Base-by-base conservation (phyloP, 1,284 basidiomycete species). In the Bondarzewia mesenterica region DNA sequence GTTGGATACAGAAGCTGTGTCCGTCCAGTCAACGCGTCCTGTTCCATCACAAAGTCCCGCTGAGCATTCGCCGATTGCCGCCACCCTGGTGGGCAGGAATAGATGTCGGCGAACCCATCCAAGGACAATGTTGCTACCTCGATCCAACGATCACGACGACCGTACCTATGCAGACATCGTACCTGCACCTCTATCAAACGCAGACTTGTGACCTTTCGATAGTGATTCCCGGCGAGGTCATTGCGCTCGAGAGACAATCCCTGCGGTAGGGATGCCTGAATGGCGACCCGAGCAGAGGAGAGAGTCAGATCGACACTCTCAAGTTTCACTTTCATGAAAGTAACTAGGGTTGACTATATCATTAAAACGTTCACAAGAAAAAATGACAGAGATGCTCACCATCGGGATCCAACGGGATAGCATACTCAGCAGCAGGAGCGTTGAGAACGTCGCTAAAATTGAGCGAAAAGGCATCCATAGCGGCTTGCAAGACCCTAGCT, bases 401-500 rank as follows among this genome's bases (percentile, higher is more conserved):
- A 67, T 96, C 93, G 12, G 88, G 86, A 56, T 85, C 83, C 2
- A 74, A 54, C 26, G 76, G 71, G 3, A 82, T 68, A 23, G 75
- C 63, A 58, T 85, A 89, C 36, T 85, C 80, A 2, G 71, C 62
- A 0, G 90, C 82, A 15, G 93, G 92, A 2, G 89, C 80, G 60
- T 96, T 95, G 46, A 85, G 70, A 7, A 74, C 60, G 60, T 96
- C 93, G 0, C 70, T 63, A 58, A 82, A 93, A 56, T 87, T 89
- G 55, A 82, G 63, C 2, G 71, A 70, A 53, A 94, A 85, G 0
- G 81, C 73, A 22, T 73, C 70, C 6, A 72, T 66, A 21, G 79
- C 79, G 3, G 78, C 71, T 4, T 67, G 61, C 5, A 93, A 56
- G 3, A 77, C 63, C 36, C 70, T 67, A 0, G 71, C 69, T 49